phyloP scores from a whole-genome alignment of 176 grass and related monocot species.

The Pharus latifolius region DNA sequence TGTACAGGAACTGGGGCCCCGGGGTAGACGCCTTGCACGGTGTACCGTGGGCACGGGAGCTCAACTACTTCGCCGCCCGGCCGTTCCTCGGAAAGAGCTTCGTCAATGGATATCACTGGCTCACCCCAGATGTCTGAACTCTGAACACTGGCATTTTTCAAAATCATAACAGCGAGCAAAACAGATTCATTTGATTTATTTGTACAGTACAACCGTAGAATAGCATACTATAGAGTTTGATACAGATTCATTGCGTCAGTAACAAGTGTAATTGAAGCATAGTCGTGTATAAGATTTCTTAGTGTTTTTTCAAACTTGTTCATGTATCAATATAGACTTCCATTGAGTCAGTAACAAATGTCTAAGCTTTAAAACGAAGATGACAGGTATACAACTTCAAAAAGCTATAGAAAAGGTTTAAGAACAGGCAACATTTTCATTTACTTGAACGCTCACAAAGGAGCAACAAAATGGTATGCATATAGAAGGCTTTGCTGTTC shows the following conservation, averaged over 20 bases:
- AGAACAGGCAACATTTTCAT: background rate
- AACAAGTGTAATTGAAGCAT: background rate
- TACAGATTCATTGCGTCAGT: constrained; percentile 18
- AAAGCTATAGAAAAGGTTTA: too few species aligned
- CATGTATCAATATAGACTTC: background rate
- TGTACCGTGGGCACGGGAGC: constrained; percentile 79
- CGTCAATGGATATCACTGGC: constrained; percentile 95
- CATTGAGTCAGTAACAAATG: background rate
- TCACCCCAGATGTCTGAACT: constrained; percentile 65
- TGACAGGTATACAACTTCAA: too few species aligned
- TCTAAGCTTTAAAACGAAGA: too few species aligned
- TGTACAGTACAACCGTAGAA: background rate
- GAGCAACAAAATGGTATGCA: background rate
- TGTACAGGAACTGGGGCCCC: constrained; percentile 82
- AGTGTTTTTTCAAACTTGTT: background rate
- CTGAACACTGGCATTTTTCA: background rate
- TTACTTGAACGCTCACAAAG: background rate
- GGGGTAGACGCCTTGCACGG: constrained; percentile 66
- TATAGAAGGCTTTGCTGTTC: background rate
- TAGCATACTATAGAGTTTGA: background rate
- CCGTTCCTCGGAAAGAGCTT: constrained; percentile 88
- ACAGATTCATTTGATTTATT: background rate
- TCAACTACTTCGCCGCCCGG: constrained; percentile 66
- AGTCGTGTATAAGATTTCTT: background rate
- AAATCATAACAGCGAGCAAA: background rate